These are phyloP conservation scores for Pythium aquatile DNA, from an alignment of 352 stramenopile genomes.

Conservation along the genomic window DNA sequence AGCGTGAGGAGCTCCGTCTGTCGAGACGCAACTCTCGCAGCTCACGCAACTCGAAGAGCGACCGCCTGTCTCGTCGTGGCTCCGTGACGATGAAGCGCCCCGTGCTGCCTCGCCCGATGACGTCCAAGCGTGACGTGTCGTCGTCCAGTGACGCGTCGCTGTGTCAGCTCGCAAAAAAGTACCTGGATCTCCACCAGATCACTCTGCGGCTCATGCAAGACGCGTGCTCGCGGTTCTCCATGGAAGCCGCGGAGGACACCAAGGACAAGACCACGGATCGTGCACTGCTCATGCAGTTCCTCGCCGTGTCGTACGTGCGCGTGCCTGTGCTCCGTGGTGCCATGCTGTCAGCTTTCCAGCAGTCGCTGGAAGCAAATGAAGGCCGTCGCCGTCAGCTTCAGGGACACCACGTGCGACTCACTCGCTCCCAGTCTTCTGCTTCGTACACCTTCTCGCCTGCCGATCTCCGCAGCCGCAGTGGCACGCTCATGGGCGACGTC, in stretches of 20 bases:
- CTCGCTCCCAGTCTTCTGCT: background rate
- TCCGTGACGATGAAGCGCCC: conserved; percentile 21
- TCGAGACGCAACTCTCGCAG: conserved; percentile 19
- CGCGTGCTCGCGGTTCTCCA: conserved; percentile 32
- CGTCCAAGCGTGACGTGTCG: conserved; percentile 26
- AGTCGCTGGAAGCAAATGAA: conserved; percentile 21
- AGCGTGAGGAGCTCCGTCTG: conserved; percentile 16
- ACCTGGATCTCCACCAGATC: conserved; percentile 59
- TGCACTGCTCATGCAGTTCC: conserved; percentile 38
- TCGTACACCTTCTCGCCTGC: background rate
- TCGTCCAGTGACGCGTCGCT: conserved; percentile 28
- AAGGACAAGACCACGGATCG: conserved; percentile 13
- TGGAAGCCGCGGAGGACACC: conserved; percentile 12
- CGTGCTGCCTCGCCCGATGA: conserved; percentile 14
- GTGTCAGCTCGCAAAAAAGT: conserved; percentile 50
- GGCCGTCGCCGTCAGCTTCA: conserved; percentile 6
- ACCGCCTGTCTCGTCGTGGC: conserved; percentile 18
- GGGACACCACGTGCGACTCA: conserved; percentile 12
- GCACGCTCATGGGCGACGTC: conserved; percentile 42
- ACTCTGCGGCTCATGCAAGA: conserved; percentile 51
- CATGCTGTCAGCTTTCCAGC: conserved; percentile 48
- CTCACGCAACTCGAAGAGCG: background rate
- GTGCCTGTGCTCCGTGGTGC: conserved; percentile 49
- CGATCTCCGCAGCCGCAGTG: conserved; percentile 27
- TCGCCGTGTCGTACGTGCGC: conserved; percentile 54